Evolutionary conservation across 139 green algal species (phyloP).

Genomic region (Chlamydomonas eustigma): DNA sequence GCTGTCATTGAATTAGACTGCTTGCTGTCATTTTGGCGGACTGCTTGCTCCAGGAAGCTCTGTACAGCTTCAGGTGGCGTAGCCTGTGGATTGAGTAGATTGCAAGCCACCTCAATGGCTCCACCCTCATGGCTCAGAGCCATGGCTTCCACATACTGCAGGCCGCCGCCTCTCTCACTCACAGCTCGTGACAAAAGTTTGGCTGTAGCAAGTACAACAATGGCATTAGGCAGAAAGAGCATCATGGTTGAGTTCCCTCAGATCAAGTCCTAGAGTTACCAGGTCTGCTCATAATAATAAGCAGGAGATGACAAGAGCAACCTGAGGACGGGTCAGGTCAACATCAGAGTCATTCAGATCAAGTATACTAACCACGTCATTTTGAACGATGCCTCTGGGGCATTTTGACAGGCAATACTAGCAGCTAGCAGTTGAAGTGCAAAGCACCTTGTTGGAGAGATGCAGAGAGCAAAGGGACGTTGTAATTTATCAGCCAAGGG

Average conservation of each 20-base stretch:
- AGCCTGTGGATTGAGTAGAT: background rate
- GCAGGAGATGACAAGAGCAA: too few species aligned
- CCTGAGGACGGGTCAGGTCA: too few species aligned
- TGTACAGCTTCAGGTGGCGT: background rate
- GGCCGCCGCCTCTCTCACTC: background rate
- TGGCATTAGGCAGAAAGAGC: background rate
- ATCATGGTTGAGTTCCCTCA: background rate
- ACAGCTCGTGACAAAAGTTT: background rate
- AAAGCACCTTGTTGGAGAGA: background rate
- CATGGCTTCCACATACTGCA: background rate
- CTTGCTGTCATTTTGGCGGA: too few species aligned
- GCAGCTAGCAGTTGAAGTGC: too few species aligned
- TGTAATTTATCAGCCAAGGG: slow-evolving; percentile 79
- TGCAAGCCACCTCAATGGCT: background rate
- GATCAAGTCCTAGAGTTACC: too few species aligned
- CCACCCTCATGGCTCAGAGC: background rate
- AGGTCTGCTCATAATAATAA: too few species aligned
- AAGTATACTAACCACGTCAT: too few species aligned
- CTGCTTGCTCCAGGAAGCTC: background rate
- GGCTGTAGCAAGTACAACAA: background rate
- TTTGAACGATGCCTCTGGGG: too few species aligned
- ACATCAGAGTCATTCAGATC: too few species aligned
- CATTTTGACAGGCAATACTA: too few species aligned
- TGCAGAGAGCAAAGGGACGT: slow-evolving; percentile 48
- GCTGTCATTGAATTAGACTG: too few species aligned